Conservation (phyloP, 495 filamentous ascomycete species). For the Penicillium silybi region DNA sequence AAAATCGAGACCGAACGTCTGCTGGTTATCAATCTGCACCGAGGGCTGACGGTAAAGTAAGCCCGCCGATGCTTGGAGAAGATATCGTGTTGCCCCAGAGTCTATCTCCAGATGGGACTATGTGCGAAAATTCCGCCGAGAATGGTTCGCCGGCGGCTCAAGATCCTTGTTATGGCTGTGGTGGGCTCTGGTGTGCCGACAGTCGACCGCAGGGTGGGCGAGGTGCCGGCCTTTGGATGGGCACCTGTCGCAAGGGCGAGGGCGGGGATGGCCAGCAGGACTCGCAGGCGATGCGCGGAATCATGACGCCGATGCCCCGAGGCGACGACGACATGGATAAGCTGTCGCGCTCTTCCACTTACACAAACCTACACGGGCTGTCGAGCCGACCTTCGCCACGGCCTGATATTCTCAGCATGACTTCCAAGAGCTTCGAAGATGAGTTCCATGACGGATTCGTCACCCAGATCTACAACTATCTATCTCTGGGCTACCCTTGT, state of each 20-base stretch:
- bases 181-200: conserved; percentile 42
- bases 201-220: conserved; percentile 21
- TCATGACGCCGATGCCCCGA: conserved; percentile 24
- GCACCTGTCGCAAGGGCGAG: conserved; percentile 40
- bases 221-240: conserved; percentile 64
- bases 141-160: neutral
- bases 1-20: conserved; percentile 17
- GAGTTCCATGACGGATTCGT: conserved; percentile 83
- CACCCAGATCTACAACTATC: conserved; percentile 93
- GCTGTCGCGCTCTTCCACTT: neutral
- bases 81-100: conserved; percentile 75
- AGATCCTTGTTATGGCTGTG: conserved; percentile 18
- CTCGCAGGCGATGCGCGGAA: conserved; percentile 14
- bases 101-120: conserved; percentile 72
- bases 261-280: conserved; percentile 1
- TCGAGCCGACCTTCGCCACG: neutral
- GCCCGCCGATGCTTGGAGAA: conserved; percentile 79
- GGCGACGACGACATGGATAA: conserved; percentile 9
- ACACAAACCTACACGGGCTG: neutral
- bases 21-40: conserved; percentile 43
- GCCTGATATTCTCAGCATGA: neutral
- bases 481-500: conserved; percentile 85
- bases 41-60: conserved; percentile 48
- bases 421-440: conserved; percentile 45
- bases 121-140: conserved; percentile 60